Percentiles rank a stretch among this genome's conserved stretches.
These are phyloP conservation scores for Podaxis mareebaensis DNA, from an alignment of 768 basidiomycete genomes.

Conservation along the genomic window DNA sequence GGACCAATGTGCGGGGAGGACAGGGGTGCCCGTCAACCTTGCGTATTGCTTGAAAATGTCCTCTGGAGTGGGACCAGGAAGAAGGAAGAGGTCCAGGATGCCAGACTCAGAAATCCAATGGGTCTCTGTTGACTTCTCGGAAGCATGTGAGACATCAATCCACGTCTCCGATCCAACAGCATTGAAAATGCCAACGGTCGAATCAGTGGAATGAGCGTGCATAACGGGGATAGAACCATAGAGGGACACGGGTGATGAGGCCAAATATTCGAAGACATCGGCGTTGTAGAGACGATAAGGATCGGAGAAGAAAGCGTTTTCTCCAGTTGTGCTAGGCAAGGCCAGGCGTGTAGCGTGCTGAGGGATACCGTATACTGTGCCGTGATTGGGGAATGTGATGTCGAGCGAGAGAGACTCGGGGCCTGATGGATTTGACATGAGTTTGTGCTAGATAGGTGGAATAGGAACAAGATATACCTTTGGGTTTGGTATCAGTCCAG, in stretches of 20 bases:
- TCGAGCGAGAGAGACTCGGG: constrained; percentile 94
- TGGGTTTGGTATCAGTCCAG: constrained; percentile 94
- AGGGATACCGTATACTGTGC: constrained; percentile 93
- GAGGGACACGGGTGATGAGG: constrained; percentile 75
- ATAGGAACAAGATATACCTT: constrained; percentile 57
- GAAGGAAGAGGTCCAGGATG: constrained; percentile 90
- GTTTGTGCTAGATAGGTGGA: neutral
- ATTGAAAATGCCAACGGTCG: constrained; percentile 90
- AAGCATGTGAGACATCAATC: constrained; percentile 83
- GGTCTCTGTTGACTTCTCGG: constrained; percentile 71
- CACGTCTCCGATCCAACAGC: constrained; percentile 90
- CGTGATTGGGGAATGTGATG: constrained; percentile 89
- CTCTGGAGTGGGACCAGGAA: constrained; percentile 85
- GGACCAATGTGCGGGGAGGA: constrained; percentile 89
- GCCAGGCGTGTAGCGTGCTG: constrained; percentile 92
- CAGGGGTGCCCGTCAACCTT: constrained; percentile 78
- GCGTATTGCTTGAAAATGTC: constrained; percentile 88
- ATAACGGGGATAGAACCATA: constrained; percentile 93
- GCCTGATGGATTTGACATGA: constrained; percentile 46
- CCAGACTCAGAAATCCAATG: constrained; percentile 99
- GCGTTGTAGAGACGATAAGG: constrained; percentile 95
- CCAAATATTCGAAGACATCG: constrained; percentile 95
- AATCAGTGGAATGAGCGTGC: constrained; percentile 86
- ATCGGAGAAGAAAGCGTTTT: constrained; percentile 74
- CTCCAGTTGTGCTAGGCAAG: constrained; percentile 85